Conservation (phyloP, 129 eudicot genomes). For the Silybum marianum region DNA sequence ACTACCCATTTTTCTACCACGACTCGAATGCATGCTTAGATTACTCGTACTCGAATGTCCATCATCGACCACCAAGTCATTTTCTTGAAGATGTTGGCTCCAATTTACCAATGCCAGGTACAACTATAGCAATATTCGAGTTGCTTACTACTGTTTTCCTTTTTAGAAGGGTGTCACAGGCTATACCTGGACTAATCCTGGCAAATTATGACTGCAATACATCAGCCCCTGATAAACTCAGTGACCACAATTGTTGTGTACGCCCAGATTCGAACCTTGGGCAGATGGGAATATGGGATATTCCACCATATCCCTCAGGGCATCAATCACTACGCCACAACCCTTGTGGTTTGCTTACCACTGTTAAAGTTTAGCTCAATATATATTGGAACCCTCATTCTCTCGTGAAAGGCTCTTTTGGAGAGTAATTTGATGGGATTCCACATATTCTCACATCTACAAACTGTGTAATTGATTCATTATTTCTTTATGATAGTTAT, state of each 20-base stretch:
- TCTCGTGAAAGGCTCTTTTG: neutral
- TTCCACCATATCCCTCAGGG: no score
- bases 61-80: conserved; percentile 16
- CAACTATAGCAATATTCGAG: neutral
- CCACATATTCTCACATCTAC: neutral
- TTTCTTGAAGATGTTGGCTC: conserved; percentile 14
- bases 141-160: neutral
- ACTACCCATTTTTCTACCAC: conserved; percentile 38
- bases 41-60: conserved; percentile 7
- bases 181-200: no score
- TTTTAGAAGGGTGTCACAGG: no score
- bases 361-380: neutral
- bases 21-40: neutral
- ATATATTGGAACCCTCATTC: neutral
- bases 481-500: neutral
- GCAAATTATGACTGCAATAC: no score
- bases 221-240: no score
- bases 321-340: no score
- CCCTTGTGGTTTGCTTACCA: no score
- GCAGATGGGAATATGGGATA: no score
- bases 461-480: neutral
- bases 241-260: no score
- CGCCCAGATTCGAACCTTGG: no score
- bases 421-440: neutral
- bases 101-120: conserved; percentile 30